Base-by-base conservation (phyloP, 768 basidiomycete genomes). In the Dentipellis sp. region DNA sequence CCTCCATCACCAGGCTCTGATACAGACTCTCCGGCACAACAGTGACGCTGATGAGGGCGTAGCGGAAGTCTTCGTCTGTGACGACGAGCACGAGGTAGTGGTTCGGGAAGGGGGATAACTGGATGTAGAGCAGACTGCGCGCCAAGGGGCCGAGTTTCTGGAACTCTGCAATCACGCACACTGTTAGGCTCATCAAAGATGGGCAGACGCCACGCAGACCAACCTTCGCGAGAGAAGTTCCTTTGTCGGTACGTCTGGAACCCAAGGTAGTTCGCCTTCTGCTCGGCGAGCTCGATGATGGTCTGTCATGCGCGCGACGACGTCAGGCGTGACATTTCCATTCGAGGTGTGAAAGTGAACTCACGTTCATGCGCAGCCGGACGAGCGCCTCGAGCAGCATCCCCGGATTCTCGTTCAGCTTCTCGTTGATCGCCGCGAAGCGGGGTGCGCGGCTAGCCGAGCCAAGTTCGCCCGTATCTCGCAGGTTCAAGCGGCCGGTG, bases 71-170 rank as follows among this genome's bases (percentile, higher is more conserved):
- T 48, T 83, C 77, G 57, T 91, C 86, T 0, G 83, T 83, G 59
- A 93, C 81, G 42, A 92, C 84, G 22, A 94, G 77, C 10, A 91
- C 89, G 40, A 97, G 82, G 66, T 91, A 93, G 66, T 94, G 88
- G 47, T 73, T 78, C 1, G 87, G 84, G 64, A 90, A 91, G 56
- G 81, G 86, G 42, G 82, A 66, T 8, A 94, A 77, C 62, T 88
- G 85, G 58, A 94, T 86, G 68, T 84, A 93, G 22, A 94, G 74
- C 46, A 70, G 79, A 39, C 79, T 81, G 48, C 82, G 81, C 19
- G 78, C 75, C 12, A 78, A 68, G 1, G 79, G 71, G 0, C 93
- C 91, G 51, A 92, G 76, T 64, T 91, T 91, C 17, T 69, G 67
- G 45, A 83, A 56, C 66, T 94, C 93, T 90, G 59, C 21, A 56